Conservation (phyloP, 164 flowering plant genomes). For the Stephania yunnanensis region DNA sequence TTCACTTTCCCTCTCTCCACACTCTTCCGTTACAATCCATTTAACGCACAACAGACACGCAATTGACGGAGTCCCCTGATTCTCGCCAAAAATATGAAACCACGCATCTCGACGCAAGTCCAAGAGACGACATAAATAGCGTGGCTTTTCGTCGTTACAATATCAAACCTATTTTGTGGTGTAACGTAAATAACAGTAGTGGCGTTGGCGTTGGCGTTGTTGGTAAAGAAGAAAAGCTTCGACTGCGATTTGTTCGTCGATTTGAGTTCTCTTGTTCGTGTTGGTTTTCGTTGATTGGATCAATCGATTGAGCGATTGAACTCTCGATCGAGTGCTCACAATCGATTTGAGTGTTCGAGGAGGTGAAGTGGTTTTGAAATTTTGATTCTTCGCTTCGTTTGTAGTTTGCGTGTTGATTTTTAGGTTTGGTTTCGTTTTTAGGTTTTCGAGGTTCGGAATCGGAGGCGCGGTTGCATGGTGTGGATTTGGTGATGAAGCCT, state of each 20-base stretch:
- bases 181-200: neutral
- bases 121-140: no score
- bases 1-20: neutral
- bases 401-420: neutral
- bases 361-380: neutral
- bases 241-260: neutral
- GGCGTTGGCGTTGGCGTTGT: neutral
- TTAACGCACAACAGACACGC: no score
- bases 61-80: no score
- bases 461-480: neutral
- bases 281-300: neutral
- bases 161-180: neutral
- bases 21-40: neutral
- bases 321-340: neutral
- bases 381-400: neutral
- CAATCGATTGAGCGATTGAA: neutral
- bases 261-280: neutral
- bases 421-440: neutral
- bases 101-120: no score
- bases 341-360: neutral
- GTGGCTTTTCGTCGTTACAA: neutral
- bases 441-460: neutral
- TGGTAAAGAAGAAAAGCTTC: neutral
- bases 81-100: no score
- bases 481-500: slow-evolving; percentile 14